phyloP scores from a whole-genome alignment of 2,329 filamentous ascomycete species.

The Thielaviopsis euricoi region DNA sequence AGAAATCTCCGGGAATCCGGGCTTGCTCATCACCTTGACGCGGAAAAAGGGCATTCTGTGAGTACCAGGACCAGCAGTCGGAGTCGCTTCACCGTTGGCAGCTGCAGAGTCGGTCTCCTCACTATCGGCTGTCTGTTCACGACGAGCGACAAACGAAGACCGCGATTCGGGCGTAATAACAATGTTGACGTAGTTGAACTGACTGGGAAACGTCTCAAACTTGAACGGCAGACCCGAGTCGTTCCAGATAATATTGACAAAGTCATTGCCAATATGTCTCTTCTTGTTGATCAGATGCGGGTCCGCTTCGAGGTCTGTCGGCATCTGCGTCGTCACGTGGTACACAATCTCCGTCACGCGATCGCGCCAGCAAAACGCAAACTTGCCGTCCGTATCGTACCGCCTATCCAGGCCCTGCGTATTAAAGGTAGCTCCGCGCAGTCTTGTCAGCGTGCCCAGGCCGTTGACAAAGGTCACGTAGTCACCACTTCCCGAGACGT shows the following conservation, averaged over 20 bases:
- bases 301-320: constrained; percentile 64
- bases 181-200: constrained; percentile 95
- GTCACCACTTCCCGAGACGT: constrained; percentile 70
- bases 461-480: constrained; percentile 74
- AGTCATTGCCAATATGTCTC: constrained; percentile 90
- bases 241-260: constrained; percentile 96
- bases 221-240: constrained; percentile 79
- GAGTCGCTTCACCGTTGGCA: neutral
- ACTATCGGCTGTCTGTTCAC: constrained; percentile 22
- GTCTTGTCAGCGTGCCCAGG: constrained; percentile 63
- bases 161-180: constrained; percentile 80
- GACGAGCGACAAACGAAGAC: constrained; percentile 54
- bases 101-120: neutral
- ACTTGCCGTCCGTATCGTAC: constrained; percentile 66
- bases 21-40: constrained; percentile 76
- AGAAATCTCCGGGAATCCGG: constrained; percentile 81
- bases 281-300: constrained; percentile 72
- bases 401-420: constrained; percentile 76
- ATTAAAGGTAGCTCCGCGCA: constrained; percentile 78
- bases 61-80: neutral
- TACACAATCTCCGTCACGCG: constrained; percentile 90
- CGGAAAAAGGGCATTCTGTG: constrained; percentile 52
- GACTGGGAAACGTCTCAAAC: constrained; percentile 83
- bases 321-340: constrained; percentile 95
- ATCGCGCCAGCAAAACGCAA: constrained; percentile 88